Conservation (phyloP, 1,139 yeast species). For the Debaryomyces subglobosus region DNA sequence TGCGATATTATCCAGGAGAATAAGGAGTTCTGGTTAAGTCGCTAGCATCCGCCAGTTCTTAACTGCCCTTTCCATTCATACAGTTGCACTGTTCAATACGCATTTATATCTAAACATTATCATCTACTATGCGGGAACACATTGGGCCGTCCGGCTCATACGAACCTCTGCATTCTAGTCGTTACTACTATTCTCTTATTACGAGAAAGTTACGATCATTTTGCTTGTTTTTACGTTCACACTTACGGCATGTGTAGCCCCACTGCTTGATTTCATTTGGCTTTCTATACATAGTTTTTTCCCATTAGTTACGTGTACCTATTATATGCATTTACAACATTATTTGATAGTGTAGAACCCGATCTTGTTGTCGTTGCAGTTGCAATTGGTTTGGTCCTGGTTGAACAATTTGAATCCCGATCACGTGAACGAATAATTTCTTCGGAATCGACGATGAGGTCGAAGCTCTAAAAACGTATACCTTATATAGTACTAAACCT, state of each 20-base stretch:
- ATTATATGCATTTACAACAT: background rate
- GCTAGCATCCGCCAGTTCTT: conserved; percentile 1
- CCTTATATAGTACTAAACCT: background rate
- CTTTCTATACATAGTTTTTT: background rate
- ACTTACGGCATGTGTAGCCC: background rate
- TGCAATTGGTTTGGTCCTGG: background rate
- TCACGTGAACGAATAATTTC: conserved; percentile 5
- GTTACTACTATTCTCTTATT: background rate
- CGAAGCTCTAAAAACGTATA: background rate
- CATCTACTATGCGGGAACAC: too few relatives aligned
- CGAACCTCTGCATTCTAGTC: background rate
- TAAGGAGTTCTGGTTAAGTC: conserved; percentile 44
- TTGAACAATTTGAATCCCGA: background rate
- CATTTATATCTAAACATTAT: too few relatives aligned
- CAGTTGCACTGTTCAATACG: too few relatives aligned
- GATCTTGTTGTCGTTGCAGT: background rate
- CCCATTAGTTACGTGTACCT: background rate
- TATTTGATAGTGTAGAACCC: background rate
- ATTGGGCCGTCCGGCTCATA: too few relatives aligned
- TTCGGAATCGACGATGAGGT: conserved; percentile 7
- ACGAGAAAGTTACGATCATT: background rate
- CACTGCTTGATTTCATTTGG: background rate
- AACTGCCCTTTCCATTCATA: background rate
- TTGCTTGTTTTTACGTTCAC: background rate
- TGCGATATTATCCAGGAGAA: conserved; percentile 49